Base-by-base conservation (phyloP, 768 basidiomycete genomes). In the Boletus tomentosulus region DNA sequence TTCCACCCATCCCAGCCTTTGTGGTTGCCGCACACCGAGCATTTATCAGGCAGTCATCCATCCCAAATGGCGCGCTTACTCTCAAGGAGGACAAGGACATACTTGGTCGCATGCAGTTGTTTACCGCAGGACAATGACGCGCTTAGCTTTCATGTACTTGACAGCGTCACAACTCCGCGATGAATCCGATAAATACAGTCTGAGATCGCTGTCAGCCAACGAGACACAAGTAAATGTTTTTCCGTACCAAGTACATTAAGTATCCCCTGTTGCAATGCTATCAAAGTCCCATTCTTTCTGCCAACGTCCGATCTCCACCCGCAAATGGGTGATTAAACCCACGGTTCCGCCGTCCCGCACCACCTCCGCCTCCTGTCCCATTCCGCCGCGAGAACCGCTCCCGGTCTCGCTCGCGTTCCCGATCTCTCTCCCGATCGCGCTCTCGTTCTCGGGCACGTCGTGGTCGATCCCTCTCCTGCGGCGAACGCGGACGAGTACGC, bases 231-330 rank as follows among this genome's bases (percentile, higher is more conserved):
- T 54, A 48, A 55, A 41, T 46, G 46, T 39, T 38, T 59, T 50
- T 46, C 52, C 73, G 59, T 60, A 74, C 75, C 71, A 64, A 69
- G 67, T 76, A 76, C 70, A 70, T 57, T 70, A 72, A 11, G 10
- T 11, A 19, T 57, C 34, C 59, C 50, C 51, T 57, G 57, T 61
- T 34, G 13, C 33, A 34, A 34, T 34, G 33, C 33, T 34, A 34
- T 48, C 72, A 88, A 41, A 89, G 77, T 69, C 89, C 89, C 85
- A 92, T 80, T 65, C 89, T 76, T 71, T 91, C 87, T 69, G 85
- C 86, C 76, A 92, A 83, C 76, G 89, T 88, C 81, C 89, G 88
- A 76, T 87, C 85, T 43, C 74, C 75, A 57, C 66, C 59, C 44
- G 64, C 58, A 37, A 71, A 71, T 30, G 66, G 52, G 37, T 70